Evolutionary conservation across 225 moss, liverwort and hornwort species (phyloP), one percentile per base, ranked within the genome.

Genomic region (Marchantia paleacea): DNA sequence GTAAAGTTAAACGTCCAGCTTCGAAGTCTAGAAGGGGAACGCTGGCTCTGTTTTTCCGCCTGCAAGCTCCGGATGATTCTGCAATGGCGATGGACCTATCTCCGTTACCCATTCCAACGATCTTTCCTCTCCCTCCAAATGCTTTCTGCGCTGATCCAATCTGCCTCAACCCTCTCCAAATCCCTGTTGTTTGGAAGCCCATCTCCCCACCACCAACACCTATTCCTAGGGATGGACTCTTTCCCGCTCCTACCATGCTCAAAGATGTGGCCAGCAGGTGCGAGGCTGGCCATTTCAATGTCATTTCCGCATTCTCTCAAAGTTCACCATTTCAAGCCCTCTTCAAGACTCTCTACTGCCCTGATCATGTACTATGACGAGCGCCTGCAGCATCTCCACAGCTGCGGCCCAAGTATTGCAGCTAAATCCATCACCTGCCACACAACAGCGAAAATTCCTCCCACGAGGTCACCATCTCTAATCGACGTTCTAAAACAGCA

Each of bases 201-300:
- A 72, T 52, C 48, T 76, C 80, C 52, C 53, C 64, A 39, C 55
- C 75, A 69, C 75, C 79, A 3, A 72, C 80, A 72, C 53, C 75
- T 30, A 79, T 49, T 31, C 85, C 82, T 67, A 82, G 72, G 57
- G 52, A 55, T 72, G 72, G 26, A 65, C 55, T 72, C 80, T 67
- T 85, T 63, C 76, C 82, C 18, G 29, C 76, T 72, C 85, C 85
- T 57, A 73, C 82, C 82, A 67, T 85, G 55, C 82, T 82, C 76
- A 72, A 81, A 29, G 81, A 70, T 39, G 80, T 57, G 66, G 83
- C 80, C 74, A 61, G 57, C 28, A 69, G 26, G 15, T 75, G 30
- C n/a, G 61, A 39, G 60, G 64, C 62, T 26, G 77, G 65, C 71
- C 82, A 80, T 73, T 73, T 61, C 75, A 64, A 25, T 51, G 80